Evolutionary conservation across 495 filamentous ascomycete species (phyloP), one percentile per base, ranked within the genome.

Genomic region (Hyaloscypha hepaticicola): DNA sequence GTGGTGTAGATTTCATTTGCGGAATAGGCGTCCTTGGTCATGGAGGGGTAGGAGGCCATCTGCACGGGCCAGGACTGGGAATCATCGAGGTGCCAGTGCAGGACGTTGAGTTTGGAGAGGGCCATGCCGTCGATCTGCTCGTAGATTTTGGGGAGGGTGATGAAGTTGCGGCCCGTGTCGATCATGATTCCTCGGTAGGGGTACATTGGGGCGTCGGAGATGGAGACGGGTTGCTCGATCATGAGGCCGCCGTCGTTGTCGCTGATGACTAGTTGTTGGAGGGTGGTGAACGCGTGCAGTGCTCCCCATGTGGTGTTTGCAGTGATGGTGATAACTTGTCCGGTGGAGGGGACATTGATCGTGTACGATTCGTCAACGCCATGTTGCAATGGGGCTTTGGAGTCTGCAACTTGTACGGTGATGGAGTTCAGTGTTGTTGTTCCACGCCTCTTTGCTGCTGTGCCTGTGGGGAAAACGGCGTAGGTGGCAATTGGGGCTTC

Each of bases 311-410:
- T 73, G 0, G 83, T 83, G 59, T 80, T 66, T 26, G 82, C 73
- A 3, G 72, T 79, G 68, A 87, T 81, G 11, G 70, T 69, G 63
- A 84, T 74, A 31, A 57, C 72, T 55, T 65, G 67, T 1, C 76
- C 74, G 22, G 61, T 66, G 12, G 72, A 68, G 12, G 70, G 64
- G 38, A 84, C 77, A 21, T 78, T 74, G 22, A 87, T 66, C n/a
- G 79, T 82, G 69, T 86, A 87, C 0, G 82, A 83, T 69, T 87
- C 84, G 68, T 86, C 80, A 22, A 85, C 82, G 0, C 79, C 82
- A 66, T 83, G 79, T 57, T 82, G 78, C 16, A 84, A 72, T 57
- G 79, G 75, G 0, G 78, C 81, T 25, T 76, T 52, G 19, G 58
- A 63, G 57, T 84, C 73, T 3, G 71, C 60, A 12, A 85, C 70